Base-by-base conservation (phyloP, 352 stramenopile species). In the Pythium chondricola region DNA sequence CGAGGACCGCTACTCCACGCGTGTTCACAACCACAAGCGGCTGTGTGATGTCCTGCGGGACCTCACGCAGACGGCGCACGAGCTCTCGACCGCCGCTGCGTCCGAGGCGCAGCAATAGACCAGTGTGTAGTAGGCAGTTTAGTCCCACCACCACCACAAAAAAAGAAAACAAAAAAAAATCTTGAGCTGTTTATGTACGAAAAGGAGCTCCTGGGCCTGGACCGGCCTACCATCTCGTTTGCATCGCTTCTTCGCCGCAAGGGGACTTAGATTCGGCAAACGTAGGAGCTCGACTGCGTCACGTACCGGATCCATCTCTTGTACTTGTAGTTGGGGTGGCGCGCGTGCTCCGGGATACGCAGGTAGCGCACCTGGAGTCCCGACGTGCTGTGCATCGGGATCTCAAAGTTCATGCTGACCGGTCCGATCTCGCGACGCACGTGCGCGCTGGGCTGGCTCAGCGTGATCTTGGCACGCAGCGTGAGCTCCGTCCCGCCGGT, bases 361-460 rank as follows among this genome's bases (percentile, higher is more conserved):
- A 99, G 67, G 71, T 99, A 99, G 45, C 94, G 85, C 59, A 99
- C 95, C 64, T 99, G 93, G 41, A 99, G 74, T 69, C 95, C 97
- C 44, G 93, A 98, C 32, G 98, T 97, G 84, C 98, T 98, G 78
- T 98, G 99, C 95, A 99, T 99, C 44, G 97, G 97, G 52, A 99
- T 98, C 71, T 99, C 96, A 86, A 99, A 99, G 67, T 95, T 97
- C 83, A 99, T 97, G 56, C 93, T 97, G 51, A 98, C 93, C 25
- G 96, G 96, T 10, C 96, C 96, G 60, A 99, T 96, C 66, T 99
- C 94, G 60, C 88, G 88, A 48, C 91, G 75, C 55, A 85, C 74
- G 51, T 85, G 78, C 35, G 73, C 62, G 48, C 75, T 92, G 29
- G 72, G 80, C 51, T 84, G 70, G 22, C 76, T 76, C 36, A 95